Conservation (phyloP, 441 rosid species). For the Euphorbia schlechtendalii region DNA sequence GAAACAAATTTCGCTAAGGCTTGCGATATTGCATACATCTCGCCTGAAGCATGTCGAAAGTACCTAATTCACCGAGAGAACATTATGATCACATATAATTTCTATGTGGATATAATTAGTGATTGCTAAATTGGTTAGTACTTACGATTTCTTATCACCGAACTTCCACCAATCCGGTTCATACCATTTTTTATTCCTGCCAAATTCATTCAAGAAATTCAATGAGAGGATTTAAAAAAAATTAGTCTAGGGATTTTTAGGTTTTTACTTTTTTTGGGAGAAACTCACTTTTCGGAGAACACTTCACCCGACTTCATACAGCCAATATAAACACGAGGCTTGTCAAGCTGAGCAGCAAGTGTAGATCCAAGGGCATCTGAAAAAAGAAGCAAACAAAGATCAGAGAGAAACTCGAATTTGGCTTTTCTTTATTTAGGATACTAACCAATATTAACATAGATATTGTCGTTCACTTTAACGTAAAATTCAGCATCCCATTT, state of each 20-base stretch:
- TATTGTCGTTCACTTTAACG: conserved; percentile 81
- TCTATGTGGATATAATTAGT: neutral
- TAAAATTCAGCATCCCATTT: conserved; percentile 91
- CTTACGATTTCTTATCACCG: conserved; percentile 91
- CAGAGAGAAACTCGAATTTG: neutral
- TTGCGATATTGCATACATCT: conserved; percentile 67
- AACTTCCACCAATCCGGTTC: conserved; percentile 99
- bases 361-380: conserved; percentile 76
- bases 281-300: conserved; percentile 81
- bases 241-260: neutral
- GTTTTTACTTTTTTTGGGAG: neutral
- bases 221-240: conserved; percentile 12
- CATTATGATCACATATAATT: neutral
- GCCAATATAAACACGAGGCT: conserved; percentile 84
- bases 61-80: conserved; percentile 50
- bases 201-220: conserved; percentile 21
- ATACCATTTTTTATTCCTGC: conserved; percentile 85
- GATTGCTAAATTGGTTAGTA: conserved; percentile 6
- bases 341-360: conserved; percentile 61
- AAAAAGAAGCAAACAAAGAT: neutral
- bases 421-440: too few species aligned
- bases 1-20: conserved; percentile 78
- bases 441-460: conserved; percentile 83
- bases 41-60: conserved; percentile 92
- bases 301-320: conserved; percentile 99